Evolutionary conservation across 768 basidiomycete species (phyloP).

Genomic region (Daedalea quercina): DNA sequence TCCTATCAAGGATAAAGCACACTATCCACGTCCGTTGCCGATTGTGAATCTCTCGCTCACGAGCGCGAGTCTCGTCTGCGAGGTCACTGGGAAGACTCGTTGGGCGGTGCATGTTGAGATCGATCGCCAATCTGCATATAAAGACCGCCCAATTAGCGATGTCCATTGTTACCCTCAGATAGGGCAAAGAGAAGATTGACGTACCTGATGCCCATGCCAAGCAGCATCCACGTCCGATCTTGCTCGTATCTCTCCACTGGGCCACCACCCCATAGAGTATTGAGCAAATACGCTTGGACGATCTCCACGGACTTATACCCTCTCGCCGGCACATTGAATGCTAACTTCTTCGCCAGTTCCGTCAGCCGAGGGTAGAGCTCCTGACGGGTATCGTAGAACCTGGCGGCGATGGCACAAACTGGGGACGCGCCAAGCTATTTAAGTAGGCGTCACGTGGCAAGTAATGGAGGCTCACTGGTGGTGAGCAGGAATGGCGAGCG

Average conservation of each 20-base stretch:
- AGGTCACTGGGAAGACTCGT: conserved; percentile 53
- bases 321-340: conserved; percentile 78
- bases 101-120: conserved; percentile 92
- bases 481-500: conserved; percentile 94
- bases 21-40: conserved; percentile 93
- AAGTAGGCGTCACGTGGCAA: neutral
- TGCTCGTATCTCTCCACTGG: conserved; percentile 96
- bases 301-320: conserved; percentile 94
- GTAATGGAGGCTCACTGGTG: conserved; percentile 52
- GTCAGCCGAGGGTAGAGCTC: conserved; percentile 77
- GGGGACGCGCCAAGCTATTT: neutral
- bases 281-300: conserved; percentile 89
- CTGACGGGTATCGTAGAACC: conserved; percentile 77
- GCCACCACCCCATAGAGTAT: conserved; percentile 86
- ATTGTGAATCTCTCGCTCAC: conserved; percentile 85
- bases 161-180: conserved; percentile 1
- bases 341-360: conserved; percentile 80
- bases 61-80: conserved; percentile 71
- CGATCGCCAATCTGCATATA: conserved; percentile 81
- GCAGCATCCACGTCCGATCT: conserved; percentile 86
- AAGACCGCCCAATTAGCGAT: conserved; percentile 6
- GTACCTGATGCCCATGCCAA: conserved; percentile 82
- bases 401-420: conserved; percentile 95
- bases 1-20: conserved; percentile 82
- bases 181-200: conserved; percentile 19